Conservation (phyloP, 2,329 filamentous ascomycete genomes). For the Aspergillus puulaauensis region DNA sequence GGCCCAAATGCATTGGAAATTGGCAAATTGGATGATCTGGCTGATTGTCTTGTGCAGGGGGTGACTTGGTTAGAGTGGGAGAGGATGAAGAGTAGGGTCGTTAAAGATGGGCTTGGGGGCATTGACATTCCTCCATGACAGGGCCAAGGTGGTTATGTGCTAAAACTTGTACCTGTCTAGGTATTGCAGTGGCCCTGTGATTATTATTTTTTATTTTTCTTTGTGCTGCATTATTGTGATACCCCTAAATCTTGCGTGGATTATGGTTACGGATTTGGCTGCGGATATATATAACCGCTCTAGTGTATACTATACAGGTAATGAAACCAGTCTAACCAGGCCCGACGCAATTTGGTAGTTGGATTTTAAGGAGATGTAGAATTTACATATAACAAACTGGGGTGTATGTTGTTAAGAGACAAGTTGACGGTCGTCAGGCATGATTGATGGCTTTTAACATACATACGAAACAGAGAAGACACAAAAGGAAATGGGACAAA, state of each 20-base stretch:
- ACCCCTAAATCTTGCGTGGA: not conserved
- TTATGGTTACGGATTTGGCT: not conserved
- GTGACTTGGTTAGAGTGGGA: conserved; percentile 78
- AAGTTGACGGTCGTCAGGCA: not conserved
- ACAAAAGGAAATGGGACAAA: not conserved
- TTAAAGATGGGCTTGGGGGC: conserved; percentile 4
- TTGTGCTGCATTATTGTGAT: not conserved
- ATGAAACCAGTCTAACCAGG: not conserved
- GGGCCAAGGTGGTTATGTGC: not conserved
- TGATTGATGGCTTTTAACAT: not conserved
- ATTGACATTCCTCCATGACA: not conserved
- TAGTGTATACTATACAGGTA: not conserved
- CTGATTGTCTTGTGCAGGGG: conserved; percentile 76
- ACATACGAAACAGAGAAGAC: conserved; percentile 16
- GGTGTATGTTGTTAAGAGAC: not conserved
- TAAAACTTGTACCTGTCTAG: not conserved
- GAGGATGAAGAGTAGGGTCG: conserved; percentile 31
- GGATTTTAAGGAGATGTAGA: not conserved
- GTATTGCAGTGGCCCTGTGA: too few relatives aligned
- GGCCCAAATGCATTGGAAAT: conserved; percentile 18
- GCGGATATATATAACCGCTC: not conserved
- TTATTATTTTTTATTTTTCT: not conserved
- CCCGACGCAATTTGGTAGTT: not conserved
- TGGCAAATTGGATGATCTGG: conserved; percentile 76
- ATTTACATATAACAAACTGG: not conserved